Evolutionary conservation across 2,329 filamentous ascomycete genomes (phyloP), one percentile per base, ranked within the genome.

Genomic region (Fusarium sterilihyphosum): DNA sequence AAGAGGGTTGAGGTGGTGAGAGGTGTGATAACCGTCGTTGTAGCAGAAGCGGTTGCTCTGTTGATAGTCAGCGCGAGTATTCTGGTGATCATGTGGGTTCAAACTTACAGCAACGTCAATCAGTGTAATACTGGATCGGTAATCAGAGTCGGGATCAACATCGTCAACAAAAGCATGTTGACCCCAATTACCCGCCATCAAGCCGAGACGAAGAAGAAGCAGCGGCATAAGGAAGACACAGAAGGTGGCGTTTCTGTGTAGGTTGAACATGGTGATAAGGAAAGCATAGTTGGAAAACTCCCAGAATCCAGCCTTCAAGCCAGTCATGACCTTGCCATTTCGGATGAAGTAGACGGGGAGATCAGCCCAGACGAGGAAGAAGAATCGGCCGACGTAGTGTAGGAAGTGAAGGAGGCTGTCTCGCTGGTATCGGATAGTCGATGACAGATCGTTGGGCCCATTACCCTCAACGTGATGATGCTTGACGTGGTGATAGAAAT

Each of bases 181-280:
- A 8, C 92, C 93, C 92, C 93, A 96, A 79, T 96, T 96, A 3
- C 93, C 93, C 13, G 93, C 87, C 93, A 95, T 96, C 72, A 96
- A 81, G 1, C 91, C 93, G 24, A 94, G 76, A 1, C 93, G 88
- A 82, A 95, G 87, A 37, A 92, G 81, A 6, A 88, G 74, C 26
- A 95, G 85, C 0, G 93, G 93, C 4, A 94, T 79, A 3, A 95
- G 77, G 35, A 94, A 87, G 1, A 90, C 90, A 76, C 92, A 94
- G 10, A 89, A 78, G 0, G 92, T 89, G 0, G 93, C 89, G 6
- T 83, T 83, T 26, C 85, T 79, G 80, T 91, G 89, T 54, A 87
- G 81, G 12, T 79, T 82, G 66, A 87, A 73, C 50, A 73, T 50
- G 88, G 72, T 91, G 81, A 50, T 85, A 77, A 77, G 86, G 86